Conservation (phyloP, 2,329 filamentous ascomycete genomes). For the Penicillium sp. region DNA sequence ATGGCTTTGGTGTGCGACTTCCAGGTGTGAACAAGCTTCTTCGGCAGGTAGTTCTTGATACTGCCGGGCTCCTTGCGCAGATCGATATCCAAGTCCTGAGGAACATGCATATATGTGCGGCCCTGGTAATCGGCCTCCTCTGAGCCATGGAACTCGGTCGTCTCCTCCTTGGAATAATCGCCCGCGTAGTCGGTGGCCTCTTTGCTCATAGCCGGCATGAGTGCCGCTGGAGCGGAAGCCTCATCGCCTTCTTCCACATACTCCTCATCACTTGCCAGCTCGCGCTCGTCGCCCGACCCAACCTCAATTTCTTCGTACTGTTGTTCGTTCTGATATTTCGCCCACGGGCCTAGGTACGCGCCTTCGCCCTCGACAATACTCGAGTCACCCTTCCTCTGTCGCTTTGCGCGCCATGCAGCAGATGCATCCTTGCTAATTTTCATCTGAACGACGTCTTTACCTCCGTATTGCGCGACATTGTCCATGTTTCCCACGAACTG, state of each 20-base stretch:
- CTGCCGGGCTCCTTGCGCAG: constrained; percentile 78
- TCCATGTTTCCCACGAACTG: constrained; percentile 51
- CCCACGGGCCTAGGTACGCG: constrained; percentile 94
- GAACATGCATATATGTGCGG: constrained; percentile 95
- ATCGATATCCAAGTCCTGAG: constrained; percentile 84
- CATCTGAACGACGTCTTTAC: constrained; percentile 56
- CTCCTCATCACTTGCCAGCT: constrained; percentile 76
- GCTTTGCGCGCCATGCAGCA: constrained; percentile 66
- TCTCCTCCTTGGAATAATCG: constrained; percentile 69
- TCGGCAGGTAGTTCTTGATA: constrained; percentile 87
- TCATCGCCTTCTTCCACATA: constrained; percentile 63
- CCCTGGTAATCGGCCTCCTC: constrained; percentile 90
- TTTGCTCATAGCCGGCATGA: constrained; percentile 53
- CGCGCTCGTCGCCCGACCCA: constrained; percentile 64
- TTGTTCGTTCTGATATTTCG: constrained; percentile 74
- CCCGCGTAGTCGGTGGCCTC: constrained; percentile 52
- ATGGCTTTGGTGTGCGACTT: constrained; percentile 82
- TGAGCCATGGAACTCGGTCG: constrained; percentile 80
- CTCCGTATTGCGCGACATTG: constrained; percentile 46
- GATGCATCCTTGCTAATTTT: constrained; percentile 69
- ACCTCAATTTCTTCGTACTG: constrained; percentile 68
- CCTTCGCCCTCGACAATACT: constrained; percentile 81
- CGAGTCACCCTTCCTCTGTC: constrained; percentile 83
- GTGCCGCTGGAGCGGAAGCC: constrained; percentile 53
- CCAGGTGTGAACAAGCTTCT: constrained; percentile 90